These are phyloP conservation scores for Arabidopsis arenosa DNA, from an alignment of 345 rosid species.

Conservation along the genomic window DNA sequence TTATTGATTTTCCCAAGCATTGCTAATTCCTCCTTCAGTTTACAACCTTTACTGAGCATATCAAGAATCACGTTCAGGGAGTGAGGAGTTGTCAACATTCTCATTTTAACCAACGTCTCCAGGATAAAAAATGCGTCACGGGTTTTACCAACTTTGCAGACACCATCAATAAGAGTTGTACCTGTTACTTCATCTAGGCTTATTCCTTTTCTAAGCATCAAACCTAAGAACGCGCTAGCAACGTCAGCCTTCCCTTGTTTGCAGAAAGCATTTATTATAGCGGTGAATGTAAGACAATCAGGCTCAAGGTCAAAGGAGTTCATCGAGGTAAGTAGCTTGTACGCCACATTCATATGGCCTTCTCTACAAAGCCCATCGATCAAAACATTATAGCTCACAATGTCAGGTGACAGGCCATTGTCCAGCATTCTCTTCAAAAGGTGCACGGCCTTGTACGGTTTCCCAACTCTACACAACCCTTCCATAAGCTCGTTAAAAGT, in stretches of 20 bases:
- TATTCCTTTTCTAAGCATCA: constrained; percentile 54
- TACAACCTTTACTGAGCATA: constrained; percentile 50
- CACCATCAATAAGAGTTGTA: constrained; percentile 58
- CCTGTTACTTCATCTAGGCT: constrained; percentile 51
- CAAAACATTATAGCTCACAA: constrained; percentile 52
- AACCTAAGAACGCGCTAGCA: constrained; percentile 47
- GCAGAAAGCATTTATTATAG: constrained; percentile 50
- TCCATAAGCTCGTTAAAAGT: constrained; percentile 63
- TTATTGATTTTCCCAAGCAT: constrained; percentile 53
- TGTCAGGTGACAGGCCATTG: constrained; percentile 50
- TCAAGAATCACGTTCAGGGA: constrained; percentile 53
- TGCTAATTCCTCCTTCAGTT: constrained; percentile 51
- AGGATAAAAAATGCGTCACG: constrained; percentile 46
- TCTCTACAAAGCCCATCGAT: constrained; percentile 55
- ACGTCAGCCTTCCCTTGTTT: constrained; percentile 47
- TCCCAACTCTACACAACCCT: constrained; percentile 57
- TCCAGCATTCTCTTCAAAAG: constrained; percentile 49
- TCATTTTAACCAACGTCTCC: constrained; percentile 44
- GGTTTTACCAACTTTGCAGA: constrained; percentile 47
- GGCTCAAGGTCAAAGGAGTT: constrained; percentile 45
- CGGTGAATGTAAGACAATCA: constrained; percentile 47
- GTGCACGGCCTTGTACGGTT: constrained; percentile 47
- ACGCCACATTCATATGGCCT: constrained; percentile 50
- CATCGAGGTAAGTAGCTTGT: constrained; percentile 49
- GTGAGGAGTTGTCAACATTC: constrained; percentile 47